Evolutionary conservation across 306 rosid genomes (phyloP), one percentile per base, ranked within the genome.

Genomic region (Cucurbita moschata): DNA sequence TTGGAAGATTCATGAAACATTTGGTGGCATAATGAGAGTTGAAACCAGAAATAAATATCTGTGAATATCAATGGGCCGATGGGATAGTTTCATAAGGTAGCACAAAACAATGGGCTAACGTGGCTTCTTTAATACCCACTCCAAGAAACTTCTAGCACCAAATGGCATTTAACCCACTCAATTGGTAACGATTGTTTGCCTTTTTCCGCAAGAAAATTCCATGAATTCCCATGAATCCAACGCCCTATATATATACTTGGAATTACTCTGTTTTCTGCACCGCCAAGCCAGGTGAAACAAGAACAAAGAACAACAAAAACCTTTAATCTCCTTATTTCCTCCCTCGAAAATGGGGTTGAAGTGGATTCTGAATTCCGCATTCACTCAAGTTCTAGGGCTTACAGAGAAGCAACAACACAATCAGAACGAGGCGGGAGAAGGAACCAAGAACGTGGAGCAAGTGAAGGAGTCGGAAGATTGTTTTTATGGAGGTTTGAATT

Each of bases 291-390:
- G 23, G 8, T 1, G 47, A 30, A 30, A 30, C 35, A 30, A n/a
- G 5, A 30, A 30, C 35, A 2, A 30, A 65, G 51, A 18, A 11
- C 6, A 16, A 40, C 2, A 4, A n/a, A 10, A n/a, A 2, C 2
- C 26, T 1, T 43, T 50, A 0, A 2, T 10, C 71, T 5, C 14
- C 16, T 44, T 30, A 30, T 15, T 15, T 71, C 23, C 8, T n/a
- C 38, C 14, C 23, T 65, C 15, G 39, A 5, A 42, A 23, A 73
- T 73, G 76, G 76, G 67, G 18, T 56, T 73, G 66, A 39, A 73
- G n/a, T 73, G 54, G 76, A 35, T 73, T 19, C 67, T 57, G 10
- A 73, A 56, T 39, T 57, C 51, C 19, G 76, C 76, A 3, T 73
- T 56, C 19, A 56, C 67, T 16, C 76, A 56, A 11, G 66, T 52